phyloP scores from a whole-genome alignment of 2,329 filamentous ascomycete species.

The Hymenoscyphus fraxineus region DNA sequence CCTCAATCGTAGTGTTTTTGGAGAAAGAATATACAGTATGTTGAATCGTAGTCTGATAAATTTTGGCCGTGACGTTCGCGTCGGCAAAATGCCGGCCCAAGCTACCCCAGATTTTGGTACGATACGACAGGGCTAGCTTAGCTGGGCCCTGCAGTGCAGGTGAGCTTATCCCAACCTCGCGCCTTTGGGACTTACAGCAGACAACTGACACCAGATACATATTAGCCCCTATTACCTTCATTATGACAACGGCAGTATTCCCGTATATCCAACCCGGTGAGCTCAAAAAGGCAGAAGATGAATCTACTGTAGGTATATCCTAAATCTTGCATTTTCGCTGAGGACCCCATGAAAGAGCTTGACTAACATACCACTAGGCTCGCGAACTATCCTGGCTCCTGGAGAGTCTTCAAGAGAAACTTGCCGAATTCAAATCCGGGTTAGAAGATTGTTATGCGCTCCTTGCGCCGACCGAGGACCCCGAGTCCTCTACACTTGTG shows the following conservation, averaged over 20 bases:
- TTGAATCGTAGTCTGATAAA: not conserved
- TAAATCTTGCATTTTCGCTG: not conserved
- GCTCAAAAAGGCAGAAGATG: conserved; percentile 31
- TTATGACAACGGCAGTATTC: conserved; percentile 29
- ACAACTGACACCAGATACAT: not conserved
- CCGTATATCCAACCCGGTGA: conserved; percentile 28
- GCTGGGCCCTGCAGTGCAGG: too few relatives aligned
- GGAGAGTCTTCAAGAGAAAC: conserved; percentile 35
- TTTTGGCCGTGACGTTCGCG: not conserved
- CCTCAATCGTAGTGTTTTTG: not conserved
- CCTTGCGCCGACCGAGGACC: conserved; percentile 69
- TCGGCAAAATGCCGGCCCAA: conserved; percentile 1
- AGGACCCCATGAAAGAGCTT: not conserved
- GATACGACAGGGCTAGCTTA: not conserved
- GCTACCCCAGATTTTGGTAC: conserved; percentile 3
- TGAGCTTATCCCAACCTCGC: conserved; percentile 18
- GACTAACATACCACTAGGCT: conserved; percentile 23
- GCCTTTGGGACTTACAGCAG: conserved; percentile 10
- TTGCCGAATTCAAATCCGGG: conserved; percentile 44
- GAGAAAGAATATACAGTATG: not conserved
- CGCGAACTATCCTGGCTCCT: conserved; percentile 36
- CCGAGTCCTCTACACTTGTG: conserved; percentile 78
- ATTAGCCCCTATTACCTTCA: not conserved
- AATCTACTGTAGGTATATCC: conserved; percentile 28
- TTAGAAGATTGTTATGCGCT: conserved; percentile 86